phyloP scores from a whole-genome alignment of 352 stramenopile genomes.

The Phytophthora idaei region DNA sequence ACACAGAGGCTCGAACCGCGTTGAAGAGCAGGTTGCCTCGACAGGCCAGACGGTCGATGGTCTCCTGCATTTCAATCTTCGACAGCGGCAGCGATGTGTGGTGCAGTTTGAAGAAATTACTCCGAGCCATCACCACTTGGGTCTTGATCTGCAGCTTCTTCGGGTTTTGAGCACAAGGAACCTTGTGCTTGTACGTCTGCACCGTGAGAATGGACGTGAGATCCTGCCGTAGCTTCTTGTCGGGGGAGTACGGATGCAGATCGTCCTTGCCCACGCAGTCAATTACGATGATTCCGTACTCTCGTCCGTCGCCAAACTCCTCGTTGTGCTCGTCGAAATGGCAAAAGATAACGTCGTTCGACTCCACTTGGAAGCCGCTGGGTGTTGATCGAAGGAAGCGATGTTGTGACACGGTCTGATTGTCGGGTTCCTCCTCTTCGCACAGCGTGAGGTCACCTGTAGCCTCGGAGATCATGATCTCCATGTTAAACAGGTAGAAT shows the following conservation, averaged over 20 bases:
- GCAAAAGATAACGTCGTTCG: constrained; percentile 33
- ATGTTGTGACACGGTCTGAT: constrained; percentile 29
- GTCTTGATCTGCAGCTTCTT: constrained; percentile 26
- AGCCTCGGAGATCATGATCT: constrained; percentile 49
- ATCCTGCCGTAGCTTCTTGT: constrained; percentile 39
- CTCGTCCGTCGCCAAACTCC: constrained; percentile 22
- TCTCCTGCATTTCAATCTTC: constrained; percentile 32
- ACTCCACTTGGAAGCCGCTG: constrained; percentile 35
- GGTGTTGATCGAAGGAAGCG: constrained; percentile 36
- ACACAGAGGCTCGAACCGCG: constrained; percentile 24
- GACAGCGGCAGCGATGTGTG: constrained; percentile 32
- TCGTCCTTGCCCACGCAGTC: constrained; percentile 47
- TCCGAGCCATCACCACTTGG: constrained; percentile 42
- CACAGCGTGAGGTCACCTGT: constrained; percentile 39
- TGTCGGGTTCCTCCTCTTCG: constrained; percentile 25
- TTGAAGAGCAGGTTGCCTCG: constrained; percentile 34
- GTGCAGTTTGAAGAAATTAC: constrained; percentile 45
- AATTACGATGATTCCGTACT: constrained; percentile 34
- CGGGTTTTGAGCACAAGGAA: constrained; percentile 8
- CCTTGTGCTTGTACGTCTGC: constrained; percentile 25
- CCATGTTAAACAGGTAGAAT: constrained; percentile 41
- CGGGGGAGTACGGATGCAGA: constrained; percentile 33
- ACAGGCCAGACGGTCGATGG: constrained; percentile 31
- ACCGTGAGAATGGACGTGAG: constrained; percentile 37
- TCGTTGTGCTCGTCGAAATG: constrained; percentile 37